phyloP scores from a whole-genome alignment of 2,329 filamentous ascomycete species.

The Sordariomycetes sp. region DNA sequence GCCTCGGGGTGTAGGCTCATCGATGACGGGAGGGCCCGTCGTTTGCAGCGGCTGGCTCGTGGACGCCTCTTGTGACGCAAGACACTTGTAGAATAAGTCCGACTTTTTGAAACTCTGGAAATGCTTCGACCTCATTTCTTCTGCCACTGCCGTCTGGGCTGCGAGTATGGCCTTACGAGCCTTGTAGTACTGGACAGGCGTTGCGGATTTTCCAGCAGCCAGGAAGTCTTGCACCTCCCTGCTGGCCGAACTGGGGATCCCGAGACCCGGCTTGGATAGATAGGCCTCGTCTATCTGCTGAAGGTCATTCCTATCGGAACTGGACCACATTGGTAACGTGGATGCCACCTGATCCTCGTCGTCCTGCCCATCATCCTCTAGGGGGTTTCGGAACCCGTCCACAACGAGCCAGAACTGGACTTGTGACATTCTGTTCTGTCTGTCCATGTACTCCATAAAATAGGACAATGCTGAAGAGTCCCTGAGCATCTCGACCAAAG shows the following conservation, averaged over 20 bases:
- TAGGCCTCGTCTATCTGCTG: constrained; percentile 89
- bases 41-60: constrained; percentile 15
- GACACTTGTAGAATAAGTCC: constrained; percentile 90
- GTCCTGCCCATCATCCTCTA: constrained; percentile 60
- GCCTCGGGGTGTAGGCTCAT: constrained; percentile 29
- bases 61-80: constrained; percentile 71
- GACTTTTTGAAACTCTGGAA: constrained; percentile 83
- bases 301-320: constrained; percentile 76
- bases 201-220: constrained; percentile 61
- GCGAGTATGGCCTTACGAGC: constrained; percentile 71
- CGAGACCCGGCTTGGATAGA: constrained; percentile 67
- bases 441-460: constrained; percentile 99
- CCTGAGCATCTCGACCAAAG: constrained; percentile 74
- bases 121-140: constrained; percentile 69
- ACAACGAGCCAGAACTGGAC: constrained; percentile 99
- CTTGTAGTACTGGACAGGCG: constrained; percentile 66
- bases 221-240: constrained; percentile 65
- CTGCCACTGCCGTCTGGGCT: constrained; percentile 70
- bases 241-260: constrained; percentile 57
- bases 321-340: constrained; percentile 57
- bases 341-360: constrained; percentile 46
- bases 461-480: constrained; percentile 87
- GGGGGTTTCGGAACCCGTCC: constrained; percentile 85
- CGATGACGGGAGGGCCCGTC: constrained; percentile 12
- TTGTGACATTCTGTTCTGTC: constrained; percentile 70